A percentile compares a stretch with the other conserved stretches of the same genome.
phyloP scores from a whole-genome alignment of 2,329 filamentous ascomycete genomes.

The Aspergillus thermomutatus region DNA sequence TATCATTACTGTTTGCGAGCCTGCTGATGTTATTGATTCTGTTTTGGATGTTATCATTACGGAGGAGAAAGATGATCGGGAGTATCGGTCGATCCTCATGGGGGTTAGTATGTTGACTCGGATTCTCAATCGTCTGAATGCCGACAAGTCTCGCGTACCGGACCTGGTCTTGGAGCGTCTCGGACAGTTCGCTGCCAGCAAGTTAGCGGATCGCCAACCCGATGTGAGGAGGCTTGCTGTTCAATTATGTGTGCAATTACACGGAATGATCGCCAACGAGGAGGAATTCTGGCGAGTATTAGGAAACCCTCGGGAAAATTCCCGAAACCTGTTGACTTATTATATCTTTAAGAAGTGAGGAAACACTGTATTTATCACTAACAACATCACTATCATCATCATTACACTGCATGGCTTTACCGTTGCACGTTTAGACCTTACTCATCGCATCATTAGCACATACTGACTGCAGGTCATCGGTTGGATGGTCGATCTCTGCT shows the following conservation, averaged over 20 bases:
- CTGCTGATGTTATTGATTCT: conserved; percentile 9
- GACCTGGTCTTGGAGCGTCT: conserved; percentile 23
- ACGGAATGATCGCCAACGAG: conserved; percentile 26
- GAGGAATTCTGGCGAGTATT: conserved; percentile 29
- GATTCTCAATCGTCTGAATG: conserved; percentile 24
- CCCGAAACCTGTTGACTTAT: conserved; percentile 36
- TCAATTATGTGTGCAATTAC: conserved; percentile 29
- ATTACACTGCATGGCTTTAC: not conserved
- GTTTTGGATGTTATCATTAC: conserved; percentile 9
- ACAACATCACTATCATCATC: not conserved
- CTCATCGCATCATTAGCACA: not conserved
- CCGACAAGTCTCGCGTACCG: conserved; percentile 13
- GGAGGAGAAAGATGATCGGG: conserved; percentile 28
- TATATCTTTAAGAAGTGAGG: conserved; percentile 24
- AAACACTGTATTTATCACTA: not conserved
- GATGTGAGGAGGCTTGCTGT: conserved; percentile 39
- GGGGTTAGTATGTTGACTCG: conserved; percentile 30
- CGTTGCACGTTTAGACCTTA: not conserved
- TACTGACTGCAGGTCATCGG: not conserved
- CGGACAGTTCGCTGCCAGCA: conserved; percentile 31
- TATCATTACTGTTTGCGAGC: conserved; percentile 30
- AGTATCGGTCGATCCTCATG: conserved; percentile 34
- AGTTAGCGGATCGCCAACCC: conserved; percentile 31
- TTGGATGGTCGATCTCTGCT: not conserved
- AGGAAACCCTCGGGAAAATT: conserved; percentile 26